Conservation (phyloP, 1,139 yeast species). For the Spathaspora jeffriesii region DNA sequence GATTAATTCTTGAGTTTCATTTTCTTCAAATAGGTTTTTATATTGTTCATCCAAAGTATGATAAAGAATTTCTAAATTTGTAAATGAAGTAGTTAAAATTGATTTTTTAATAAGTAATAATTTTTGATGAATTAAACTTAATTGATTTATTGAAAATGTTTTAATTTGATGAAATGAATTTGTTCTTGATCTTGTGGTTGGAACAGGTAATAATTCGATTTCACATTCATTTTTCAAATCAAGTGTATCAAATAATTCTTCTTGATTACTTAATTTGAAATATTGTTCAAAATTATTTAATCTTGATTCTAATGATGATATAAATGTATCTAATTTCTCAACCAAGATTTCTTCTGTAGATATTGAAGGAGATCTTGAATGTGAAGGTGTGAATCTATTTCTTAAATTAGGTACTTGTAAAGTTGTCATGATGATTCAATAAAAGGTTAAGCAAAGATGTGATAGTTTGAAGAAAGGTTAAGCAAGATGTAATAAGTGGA, state of each 20-base stretch:
- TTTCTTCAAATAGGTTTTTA: conserved; percentile 39
- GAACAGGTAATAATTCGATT: background rate
- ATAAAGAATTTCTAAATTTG: conserved; percentile 48
- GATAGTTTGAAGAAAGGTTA: no score
- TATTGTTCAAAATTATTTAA: conserved; percentile 54
- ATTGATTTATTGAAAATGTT: conserved; percentile 32
- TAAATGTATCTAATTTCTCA: conserved; percentile 51
- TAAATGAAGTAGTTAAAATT: conserved; percentile 42
- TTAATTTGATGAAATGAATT: conserved; percentile 32
- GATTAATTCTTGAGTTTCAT: conserved; percentile 17
- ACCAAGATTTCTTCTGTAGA: conserved; percentile 50
- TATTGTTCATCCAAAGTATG: conserved; percentile 57
- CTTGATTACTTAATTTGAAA: conserved; percentile 30
- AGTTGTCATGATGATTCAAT: no score
- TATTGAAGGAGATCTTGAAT: conserved; percentile 2
- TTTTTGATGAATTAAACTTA: conserved; percentile 44
- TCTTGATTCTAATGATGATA: conserved; percentile 54
- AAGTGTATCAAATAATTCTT: conserved; percentile 15
- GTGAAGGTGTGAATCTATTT: conserved; percentile 3
- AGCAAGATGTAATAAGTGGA: no score
- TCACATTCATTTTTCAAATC: conserved; percentile 7
- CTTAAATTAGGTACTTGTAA: background rate
- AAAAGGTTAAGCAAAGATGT: no score
- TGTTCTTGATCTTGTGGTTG: background rate
- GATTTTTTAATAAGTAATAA: conserved; percentile 41